Evolutionary conservation across 768 basidiomycete species (phyloP).

Genomic region (Agrocybe pediades): DNA sequence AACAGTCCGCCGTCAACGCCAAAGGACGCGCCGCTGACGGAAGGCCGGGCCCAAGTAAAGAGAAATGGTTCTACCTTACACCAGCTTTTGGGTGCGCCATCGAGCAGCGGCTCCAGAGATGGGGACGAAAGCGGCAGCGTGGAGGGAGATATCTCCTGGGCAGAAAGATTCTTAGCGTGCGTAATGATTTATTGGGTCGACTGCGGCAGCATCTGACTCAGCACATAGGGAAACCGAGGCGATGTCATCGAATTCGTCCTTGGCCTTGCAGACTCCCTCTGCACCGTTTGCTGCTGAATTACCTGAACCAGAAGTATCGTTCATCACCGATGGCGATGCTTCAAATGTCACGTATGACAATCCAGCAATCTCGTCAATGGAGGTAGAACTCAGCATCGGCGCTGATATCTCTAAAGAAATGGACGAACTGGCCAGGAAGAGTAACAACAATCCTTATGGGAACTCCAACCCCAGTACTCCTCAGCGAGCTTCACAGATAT

Average conservation of each 20-base stretch:
- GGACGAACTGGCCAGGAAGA: conserved; percentile 22
- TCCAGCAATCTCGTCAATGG: conserved; percentile 70
- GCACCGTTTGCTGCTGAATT: conserved; percentile 37
- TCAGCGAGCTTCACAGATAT: conserved; percentile 74
- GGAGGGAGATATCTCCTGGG: conserved; percentile 86
- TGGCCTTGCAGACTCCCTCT: conserved; percentile 55
- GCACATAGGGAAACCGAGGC: conserved; percentile 44
- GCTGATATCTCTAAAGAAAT: conserved; percentile 39
- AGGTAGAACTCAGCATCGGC: conserved; percentile 67
- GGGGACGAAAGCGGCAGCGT: conserved; percentile 37
- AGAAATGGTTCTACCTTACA: conserved; percentile 75
- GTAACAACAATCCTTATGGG: conserved; percentile 32
- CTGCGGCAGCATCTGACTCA: neutral
- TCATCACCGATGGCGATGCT: conserved; percentile 49
- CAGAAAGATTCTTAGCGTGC: conserved; percentile 72
- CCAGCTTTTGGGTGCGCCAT: conserved; percentile 65
- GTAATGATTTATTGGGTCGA: conserved; percentile 17
- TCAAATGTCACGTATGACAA: conserved; percentile 41
- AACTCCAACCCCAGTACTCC: conserved; percentile 49
- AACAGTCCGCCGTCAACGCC: conserved; percentile 44
- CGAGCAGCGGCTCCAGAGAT: conserved; percentile 27
- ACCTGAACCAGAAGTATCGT: conserved; percentile 38
- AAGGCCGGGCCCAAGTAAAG: conserved; percentile 54
- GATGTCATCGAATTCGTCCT: conserved; percentile 39
- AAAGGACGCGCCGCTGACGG: conserved; percentile 12